Evolutionary conservation across 495 filamentous ascomycete species (phyloP).

Genomic region (Trichoderma asperelloides): DNA sequence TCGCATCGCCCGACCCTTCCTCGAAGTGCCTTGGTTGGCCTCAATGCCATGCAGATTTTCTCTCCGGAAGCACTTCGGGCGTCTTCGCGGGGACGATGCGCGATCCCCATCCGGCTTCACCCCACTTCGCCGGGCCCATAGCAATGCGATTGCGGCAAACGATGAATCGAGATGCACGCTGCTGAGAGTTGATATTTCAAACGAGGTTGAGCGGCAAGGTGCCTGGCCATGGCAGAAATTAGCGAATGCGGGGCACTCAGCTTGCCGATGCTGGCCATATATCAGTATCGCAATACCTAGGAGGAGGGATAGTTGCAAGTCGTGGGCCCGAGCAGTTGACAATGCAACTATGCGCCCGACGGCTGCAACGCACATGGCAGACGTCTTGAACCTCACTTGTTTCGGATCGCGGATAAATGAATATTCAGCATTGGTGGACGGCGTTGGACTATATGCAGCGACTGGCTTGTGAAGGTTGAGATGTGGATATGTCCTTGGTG

Average conservation of each 20-base stretch:
- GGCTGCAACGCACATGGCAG: not conserved
- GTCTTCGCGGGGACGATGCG: not conserved
- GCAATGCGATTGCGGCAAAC: not conserved
- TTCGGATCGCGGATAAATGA: not conserved
- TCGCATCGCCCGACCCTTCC: not conserved
- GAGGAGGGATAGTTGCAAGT: not conserved
- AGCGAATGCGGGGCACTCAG: not conserved
- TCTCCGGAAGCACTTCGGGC: conserved; percentile 1
- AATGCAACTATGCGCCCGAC: not conserved
- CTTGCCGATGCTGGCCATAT: not conserved
- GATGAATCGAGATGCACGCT: not conserved
- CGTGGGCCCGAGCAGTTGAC: not conserved
- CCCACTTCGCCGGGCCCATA: conserved; percentile 2
- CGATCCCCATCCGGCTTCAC: conserved; percentile 4
- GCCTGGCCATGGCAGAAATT: not conserved
- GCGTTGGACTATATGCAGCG: too few species aligned
- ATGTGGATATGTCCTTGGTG: too few species aligned
- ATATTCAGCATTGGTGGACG: not conserved
- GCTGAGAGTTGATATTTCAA: not conserved
- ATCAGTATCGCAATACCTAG: not conserved
- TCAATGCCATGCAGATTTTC: not conserved
- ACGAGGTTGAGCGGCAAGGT: not conserved
- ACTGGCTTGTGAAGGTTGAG: too few species aligned
- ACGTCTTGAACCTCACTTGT: not conserved
- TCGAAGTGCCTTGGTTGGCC: not conserved